Conservation (phyloP, 2,329 filamentous ascomycete species). For the Thelonectria blattea region DNA sequence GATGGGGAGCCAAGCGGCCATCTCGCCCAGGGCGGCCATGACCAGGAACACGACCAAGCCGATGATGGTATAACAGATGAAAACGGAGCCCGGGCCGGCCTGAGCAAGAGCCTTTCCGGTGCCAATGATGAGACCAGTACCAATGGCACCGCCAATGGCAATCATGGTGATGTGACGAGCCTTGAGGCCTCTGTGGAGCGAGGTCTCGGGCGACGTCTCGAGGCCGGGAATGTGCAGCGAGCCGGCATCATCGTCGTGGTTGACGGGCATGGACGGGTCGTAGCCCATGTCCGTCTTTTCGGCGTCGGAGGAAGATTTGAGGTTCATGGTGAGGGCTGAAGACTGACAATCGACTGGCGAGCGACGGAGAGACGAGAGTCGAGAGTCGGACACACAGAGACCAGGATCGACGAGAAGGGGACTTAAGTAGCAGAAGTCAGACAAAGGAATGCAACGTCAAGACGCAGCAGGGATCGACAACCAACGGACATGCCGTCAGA, state of each 20-base stretch:
- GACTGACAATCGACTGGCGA: too few species aligned
- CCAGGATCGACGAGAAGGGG: too few species aligned
- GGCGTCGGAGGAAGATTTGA: conserved; percentile 28
- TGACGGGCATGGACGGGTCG: conserved; percentile 19
- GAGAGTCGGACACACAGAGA: neutral
- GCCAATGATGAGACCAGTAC: conserved; percentile 76
- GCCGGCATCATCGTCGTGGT: conserved; percentile 21
- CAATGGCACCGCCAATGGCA: conserved; percentile 77
- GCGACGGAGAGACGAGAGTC: conserved; percentile 15
- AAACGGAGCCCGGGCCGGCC: conserved; percentile 67
- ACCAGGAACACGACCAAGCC: conserved; percentile 79
- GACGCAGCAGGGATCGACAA: neutral
- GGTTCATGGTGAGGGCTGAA: neutral
- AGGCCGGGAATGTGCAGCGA: conserved; percentile 51
- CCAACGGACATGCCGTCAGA: neutral
- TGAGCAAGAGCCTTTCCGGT: conserved; percentile 61
- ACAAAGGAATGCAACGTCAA: neutral
- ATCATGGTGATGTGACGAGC: conserved; percentile 64
- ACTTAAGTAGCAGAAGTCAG: neutral
- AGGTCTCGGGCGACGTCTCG: conserved; percentile 56
- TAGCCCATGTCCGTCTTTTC: conserved; percentile 36
- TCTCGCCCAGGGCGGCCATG: conserved; percentile 82
- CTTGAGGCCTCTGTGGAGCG: conserved; percentile 59
- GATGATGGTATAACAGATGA: conserved; percentile 74
- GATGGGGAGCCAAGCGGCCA: conserved; percentile 83